Evolutionary conservation across 805 yeast species (phyloP).

Genomic region (Teunomyces lycoperdinae): DNA sequence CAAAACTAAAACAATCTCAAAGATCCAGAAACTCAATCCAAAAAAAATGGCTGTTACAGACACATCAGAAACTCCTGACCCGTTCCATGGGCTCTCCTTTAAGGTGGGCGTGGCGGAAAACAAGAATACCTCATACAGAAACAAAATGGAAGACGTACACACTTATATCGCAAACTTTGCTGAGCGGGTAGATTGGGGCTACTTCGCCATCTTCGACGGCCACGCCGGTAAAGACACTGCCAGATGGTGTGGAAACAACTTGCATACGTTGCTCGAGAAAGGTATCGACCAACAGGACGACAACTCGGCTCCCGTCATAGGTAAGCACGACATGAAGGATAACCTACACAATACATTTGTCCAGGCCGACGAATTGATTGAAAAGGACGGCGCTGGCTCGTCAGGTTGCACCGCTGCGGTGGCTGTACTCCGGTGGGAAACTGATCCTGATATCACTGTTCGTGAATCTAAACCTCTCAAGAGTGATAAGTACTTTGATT

Average conservation of each 20-base stretch:
- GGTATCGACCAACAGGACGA: slow-evolving; percentile 34
- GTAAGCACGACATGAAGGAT: slow-evolving; percentile 54
- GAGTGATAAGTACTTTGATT: slow-evolving; percentile 37
- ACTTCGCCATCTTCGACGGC: slow-evolving; percentile 94
- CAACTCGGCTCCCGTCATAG: slow-evolving; percentile 16
- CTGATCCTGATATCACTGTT: slow-evolving; percentile 12
- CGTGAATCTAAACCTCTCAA: slow-evolving; percentile 6
- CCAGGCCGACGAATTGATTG: slow-evolving; percentile 70
- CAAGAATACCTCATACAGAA: slow-evolving; percentile 73
- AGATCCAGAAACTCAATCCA: neutral
- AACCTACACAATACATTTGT: slow-evolving; percentile 67
- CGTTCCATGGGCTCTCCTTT: slow-evolving; percentile 63
- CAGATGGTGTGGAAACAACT: slow-evolving; percentile 87
- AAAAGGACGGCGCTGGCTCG: slow-evolving; percentile 58
- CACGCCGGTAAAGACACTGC: slow-evolving; percentile 95
- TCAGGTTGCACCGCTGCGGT: slow-evolving; percentile 97
- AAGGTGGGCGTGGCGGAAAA: slow-evolving; percentile 91
- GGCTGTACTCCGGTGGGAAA: slow-evolving; percentile 85
- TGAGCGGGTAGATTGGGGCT: slow-evolving; percentile 90
- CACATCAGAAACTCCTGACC: slow-evolving; percentile 23
- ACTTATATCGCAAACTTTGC: slow-evolving; percentile 90
- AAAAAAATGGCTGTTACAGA: neutral
- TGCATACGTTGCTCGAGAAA: slow-evolving; percentile 68
- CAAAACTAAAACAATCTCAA: neutral
- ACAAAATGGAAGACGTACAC: slow-evolving; percentile 95